Conservation (phyloP, 1,139 yeast species). For the Lodderomyces margitis region DNA sequence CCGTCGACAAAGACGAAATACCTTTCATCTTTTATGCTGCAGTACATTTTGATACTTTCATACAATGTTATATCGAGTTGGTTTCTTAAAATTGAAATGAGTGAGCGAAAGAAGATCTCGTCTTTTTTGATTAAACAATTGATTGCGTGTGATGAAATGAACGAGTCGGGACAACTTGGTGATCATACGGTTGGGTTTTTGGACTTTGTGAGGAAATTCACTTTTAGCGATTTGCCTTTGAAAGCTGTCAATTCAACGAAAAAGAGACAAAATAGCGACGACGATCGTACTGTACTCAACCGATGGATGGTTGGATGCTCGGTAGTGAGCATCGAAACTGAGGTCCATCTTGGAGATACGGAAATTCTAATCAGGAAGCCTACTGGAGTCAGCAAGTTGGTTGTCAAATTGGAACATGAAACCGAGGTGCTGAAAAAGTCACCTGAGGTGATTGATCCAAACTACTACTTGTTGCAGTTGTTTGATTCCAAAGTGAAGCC, state of each 20-base stretch:
- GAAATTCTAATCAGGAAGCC: slow-evolving; percentile 59
- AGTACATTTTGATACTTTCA: slow-evolving; percentile 62
- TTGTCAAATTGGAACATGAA: slow-evolving; percentile 41
- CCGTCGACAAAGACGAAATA: slow-evolving; percentile 51
- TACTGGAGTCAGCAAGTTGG: slow-evolving; percentile 57
- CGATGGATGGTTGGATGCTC: slow-evolving; percentile 67
- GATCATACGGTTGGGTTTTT: slow-evolving; percentile 61
- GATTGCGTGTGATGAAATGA: slow-evolving; percentile 34
- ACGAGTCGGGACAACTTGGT: slow-evolving; percentile 24
- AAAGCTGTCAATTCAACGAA: slow-evolving; percentile 32
- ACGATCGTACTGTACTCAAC: slow-evolving; percentile 24
- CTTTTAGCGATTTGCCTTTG: slow-evolving; percentile 64
- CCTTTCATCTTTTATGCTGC: slow-evolving; percentile 50
- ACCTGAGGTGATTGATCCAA: slow-evolving; percentile 20
- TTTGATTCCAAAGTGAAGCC: slow-evolving; percentile 31
- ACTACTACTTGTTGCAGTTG: slow-evolving; percentile 33
- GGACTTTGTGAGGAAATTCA: slow-evolving; percentile 67
- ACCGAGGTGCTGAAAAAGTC: slow-evolving; percentile 7
- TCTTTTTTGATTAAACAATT: slow-evolving; percentile 64
- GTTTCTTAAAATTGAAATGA: slow-evolving; percentile 64
- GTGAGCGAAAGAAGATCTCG: slow-evolving; percentile 58
- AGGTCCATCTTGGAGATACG: slow-evolving; percentile 52
- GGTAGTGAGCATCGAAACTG: slow-evolving; percentile 57
- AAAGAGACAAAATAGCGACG: slow-evolving; percentile 16
- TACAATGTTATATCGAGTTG: slow-evolving; percentile 69